Base-by-base conservation (phyloP, 1,284 basidiomycete genomes). In the Fomitopsis pinicola region DNA sequence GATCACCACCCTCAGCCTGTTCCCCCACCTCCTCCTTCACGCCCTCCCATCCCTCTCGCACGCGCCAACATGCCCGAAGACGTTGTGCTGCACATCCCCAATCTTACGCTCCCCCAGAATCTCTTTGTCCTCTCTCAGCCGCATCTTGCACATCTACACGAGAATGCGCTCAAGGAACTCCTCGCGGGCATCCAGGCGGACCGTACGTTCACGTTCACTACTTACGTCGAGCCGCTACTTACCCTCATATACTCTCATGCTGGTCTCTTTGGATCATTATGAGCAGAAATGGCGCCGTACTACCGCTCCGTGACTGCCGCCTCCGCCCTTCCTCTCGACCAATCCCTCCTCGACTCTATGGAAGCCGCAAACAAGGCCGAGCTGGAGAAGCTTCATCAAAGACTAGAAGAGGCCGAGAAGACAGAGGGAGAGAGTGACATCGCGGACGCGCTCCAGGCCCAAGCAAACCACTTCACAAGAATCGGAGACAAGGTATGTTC, bases 391-490 rank as follows among this genome's bases (percentile, higher is more conserved):
- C 78, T 98, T 8, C 92, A 97, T 58, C 85, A 88, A 65, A 82
- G 91, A 63, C 80, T 97, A 55, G 86, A 85, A 66, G 92, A 96
- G 68, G 95, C 95, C 0, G 85, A 95, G 77, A 91, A 94, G 78
- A 94, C 89, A 10, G 89, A 96, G 71, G 97, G 96, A 56, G 96
- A 98, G 76, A 91, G 90, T 9, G 97, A 99, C 74, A 92, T 98
- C 65, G 89, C 88, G 28, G 95, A 97, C 67, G 88, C 90, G 5
- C 79, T 97, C 59, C 85, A 91, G 62, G 91, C 90, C n/a, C 83
- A 88, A 64, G 96, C 97, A 17, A 89, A 87, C 67, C 95, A 96
- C 75, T 76, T 96, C 19, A 95, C 93, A 15, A 82, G 85, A 64
- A 97, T 98, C 69, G 97, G 96, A 3, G 94, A 97, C 76, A 96